Base-by-base conservation (phyloP, 2,329 filamentous ascomycete species). In the Herpomyces periplanetae region DNA sequence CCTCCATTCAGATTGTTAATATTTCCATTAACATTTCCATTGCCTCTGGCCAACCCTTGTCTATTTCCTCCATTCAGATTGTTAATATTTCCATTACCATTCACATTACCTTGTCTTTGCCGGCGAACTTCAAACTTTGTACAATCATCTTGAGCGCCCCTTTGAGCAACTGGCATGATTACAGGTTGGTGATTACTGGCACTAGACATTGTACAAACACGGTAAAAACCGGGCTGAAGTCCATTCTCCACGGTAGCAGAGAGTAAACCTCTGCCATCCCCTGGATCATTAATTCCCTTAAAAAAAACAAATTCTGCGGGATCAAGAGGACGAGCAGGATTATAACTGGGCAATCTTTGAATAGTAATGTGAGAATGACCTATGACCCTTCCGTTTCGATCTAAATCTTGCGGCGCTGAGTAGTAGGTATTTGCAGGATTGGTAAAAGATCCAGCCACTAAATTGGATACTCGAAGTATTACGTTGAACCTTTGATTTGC, bases 141-240 rank as follows among this genome's bases (percentile, higher is more conserved):
- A 32, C 55, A 61, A 31, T 61, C 55, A 28, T 62, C 56, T 32
- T 60, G 54, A 17, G 50, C 43, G 35, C 56, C 56, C 34, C 56
- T 50, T 38, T 60, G 55, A 21, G 56, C 55, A 20, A 61, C 47
- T 11, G 49, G 49, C 49, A 55, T 55, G 10, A 49, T 28, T 2
- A 53, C 49, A 7, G 47, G 48, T 31, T 52, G 49, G 31, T 62
- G 56, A 41, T 61, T 62, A 27, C 51, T 40, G n/a, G 56, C 38
- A 24, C 45, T 38, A 11, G 46, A 43, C 49, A 62, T 56, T 29
- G 48, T 52, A 43, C 56, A 62, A 24, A 57, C 37, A 28, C 56
- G 51, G 39, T 60, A 62, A 39, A 50, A 53, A 13, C 55, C 54
- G 3, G 43, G 40, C 3, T 52, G 51, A 2, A 61, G 47, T 29